Conservation (phyloP, 805 yeast species). For the Wickerhamiella sorbophila region DNA sequence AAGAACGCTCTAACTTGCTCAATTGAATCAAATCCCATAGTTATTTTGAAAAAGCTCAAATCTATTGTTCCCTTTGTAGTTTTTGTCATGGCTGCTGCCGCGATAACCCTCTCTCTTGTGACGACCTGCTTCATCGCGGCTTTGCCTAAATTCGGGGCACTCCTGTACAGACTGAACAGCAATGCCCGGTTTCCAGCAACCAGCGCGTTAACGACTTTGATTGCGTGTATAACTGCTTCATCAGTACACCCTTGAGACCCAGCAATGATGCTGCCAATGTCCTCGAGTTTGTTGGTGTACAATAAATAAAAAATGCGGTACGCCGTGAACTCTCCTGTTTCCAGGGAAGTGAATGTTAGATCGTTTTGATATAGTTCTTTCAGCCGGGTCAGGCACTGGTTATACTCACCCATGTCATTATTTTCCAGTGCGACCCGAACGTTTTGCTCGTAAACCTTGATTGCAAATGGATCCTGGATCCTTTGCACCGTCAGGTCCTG, state of each 20-base stretch:
- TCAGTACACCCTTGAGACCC: slow-evolving; percentile 19
- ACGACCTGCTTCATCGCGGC: slow-evolving; percentile 40
- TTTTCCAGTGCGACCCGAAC: slow-evolving; percentile 75
- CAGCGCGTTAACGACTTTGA: slow-evolving; percentile 26
- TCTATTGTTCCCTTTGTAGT: slow-evolving; percentile 31
- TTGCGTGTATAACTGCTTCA: slow-evolving; percentile 23
- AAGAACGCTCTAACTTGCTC: slow-evolving; percentile 6
- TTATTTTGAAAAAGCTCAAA: slow-evolving; percentile 14
- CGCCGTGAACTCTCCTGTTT: slow-evolving; percentile 49
- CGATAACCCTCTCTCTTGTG: slow-evolving; percentile 41
- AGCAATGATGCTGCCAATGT: slow-evolving; percentile 34
- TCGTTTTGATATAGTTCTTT: slow-evolving; percentile 41
- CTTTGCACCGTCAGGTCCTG: slow-evolving; percentile 91
- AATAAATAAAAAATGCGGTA: slow-evolving; percentile 63
- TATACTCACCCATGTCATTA: slow-evolving; percentile 82
- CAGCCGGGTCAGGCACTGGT: slow-evolving; percentile 83
- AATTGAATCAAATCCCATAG: slow-evolving; percentile 26
- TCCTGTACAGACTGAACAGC: slow-evolving; percentile 33
- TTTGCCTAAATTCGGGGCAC: slow-evolving; percentile 31
- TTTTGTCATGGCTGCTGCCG: slow-evolving; percentile 41
- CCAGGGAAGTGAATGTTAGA: slow-evolving; percentile 20
- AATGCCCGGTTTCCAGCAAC: slow-evolving; percentile 36
- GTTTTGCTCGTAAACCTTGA: slow-evolving; percentile 70
- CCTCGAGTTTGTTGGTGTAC: slow-evolving; percentile 52
- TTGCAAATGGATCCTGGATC: slow-evolving; percentile 61